Percentiles rank a stretch among this genome's conserved stretches.
Evolutionary conservation across 2,329 filamentous ascomycete species (phyloP).

Genomic region (Paecilomyces fulvus): DNA sequence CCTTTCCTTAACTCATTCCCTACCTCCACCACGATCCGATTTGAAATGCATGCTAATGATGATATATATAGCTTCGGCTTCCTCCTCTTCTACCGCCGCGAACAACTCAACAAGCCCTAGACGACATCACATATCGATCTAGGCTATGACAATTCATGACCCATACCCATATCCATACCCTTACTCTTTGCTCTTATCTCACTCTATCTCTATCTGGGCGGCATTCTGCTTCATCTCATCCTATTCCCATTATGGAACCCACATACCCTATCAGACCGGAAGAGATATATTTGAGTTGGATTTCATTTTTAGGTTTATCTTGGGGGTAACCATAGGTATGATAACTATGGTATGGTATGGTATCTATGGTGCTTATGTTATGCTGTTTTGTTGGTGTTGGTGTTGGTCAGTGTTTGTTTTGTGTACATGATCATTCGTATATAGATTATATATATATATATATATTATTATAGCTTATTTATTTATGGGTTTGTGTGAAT

Average conservation of each 20-base stretch:
- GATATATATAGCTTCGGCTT: conserved; percentile 10
- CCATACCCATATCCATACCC: not conserved
- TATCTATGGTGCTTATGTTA: too few relatives aligned
- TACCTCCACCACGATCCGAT: not conserved
- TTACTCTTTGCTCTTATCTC: not conserved
- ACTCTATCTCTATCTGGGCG: too few relatives aligned
- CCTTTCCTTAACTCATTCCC: not conserved
- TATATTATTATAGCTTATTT: too few relatives aligned
- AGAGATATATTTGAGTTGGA: not conserved
- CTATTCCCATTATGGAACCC: too few relatives aligned
- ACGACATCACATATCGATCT: too few relatives aligned
- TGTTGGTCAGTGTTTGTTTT: too few relatives aligned
- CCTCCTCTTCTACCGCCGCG: conserved; percentile 18
- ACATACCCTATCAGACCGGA: not conserved
- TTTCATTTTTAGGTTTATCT: not conserved
- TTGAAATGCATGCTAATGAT: not conserved
- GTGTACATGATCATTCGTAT: too few relatives aligned
- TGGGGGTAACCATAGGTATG: not conserved
- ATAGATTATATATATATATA: too few relatives aligned
- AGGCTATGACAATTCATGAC: not conserved
- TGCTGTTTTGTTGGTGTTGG: too few relatives aligned
- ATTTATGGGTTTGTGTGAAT: too few relatives aligned
- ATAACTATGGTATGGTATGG: too few relatives aligned
- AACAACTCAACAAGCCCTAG: conserved; percentile 20
- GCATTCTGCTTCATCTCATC: too few relatives aligned